Evolutionary conservation across 768 basidiomycete species (phyloP), one percentile per base, ranked within the genome.

Genomic region (Rhodotorula sphaerocarpa): DNA sequence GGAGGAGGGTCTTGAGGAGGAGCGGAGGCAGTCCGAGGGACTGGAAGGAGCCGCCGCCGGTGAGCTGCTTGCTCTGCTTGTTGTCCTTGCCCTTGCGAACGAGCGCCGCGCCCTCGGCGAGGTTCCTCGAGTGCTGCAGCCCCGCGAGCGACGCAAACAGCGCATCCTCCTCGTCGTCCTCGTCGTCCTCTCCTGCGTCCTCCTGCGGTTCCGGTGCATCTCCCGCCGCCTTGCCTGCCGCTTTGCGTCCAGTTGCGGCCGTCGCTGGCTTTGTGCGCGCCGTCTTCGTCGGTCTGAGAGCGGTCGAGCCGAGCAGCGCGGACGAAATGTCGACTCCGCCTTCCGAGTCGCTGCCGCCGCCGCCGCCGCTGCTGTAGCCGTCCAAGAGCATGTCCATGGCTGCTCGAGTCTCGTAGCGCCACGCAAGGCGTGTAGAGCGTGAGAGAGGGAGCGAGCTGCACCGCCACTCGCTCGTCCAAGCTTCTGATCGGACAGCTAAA

Each of bases 41-140:
- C 75, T 95, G 91, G 70, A 95, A 96, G 66, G 90, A 93, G 25
- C 91, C 91, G 34, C 91, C 91, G 36, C 91, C 91, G 18, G 88
- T 80, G 71, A 89, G 85, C 23, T 84, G 74, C 71, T 86, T 88
- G 25, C 78, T 76, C 73, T 86, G 86, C 70, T 87, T 90, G 42
- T 59, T 59, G 46, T 74, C 72, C 41, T 69, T 72, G 18, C 82
- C 79, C 70, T 84, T 86, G 74, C 88, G 92, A 55, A 91, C 75
- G 14, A 88, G 66, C 54, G 86, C 82, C 0, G 84, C 86, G 1
- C 89, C 90, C 45, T 80, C 80, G 74, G 87, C 87, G 15, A 86
- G 75, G 72, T 90, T 81, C 43, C 86, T 78, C 75, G 58, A 60
- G 53, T 57, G 63, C 43, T 60, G 56, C 23, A 68, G 55, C 7